These are phyloP conservation scores for Chamaecrista fasciculata DNA, from an alignment of 306 rosid species.

Conservation along the genomic window DNA sequence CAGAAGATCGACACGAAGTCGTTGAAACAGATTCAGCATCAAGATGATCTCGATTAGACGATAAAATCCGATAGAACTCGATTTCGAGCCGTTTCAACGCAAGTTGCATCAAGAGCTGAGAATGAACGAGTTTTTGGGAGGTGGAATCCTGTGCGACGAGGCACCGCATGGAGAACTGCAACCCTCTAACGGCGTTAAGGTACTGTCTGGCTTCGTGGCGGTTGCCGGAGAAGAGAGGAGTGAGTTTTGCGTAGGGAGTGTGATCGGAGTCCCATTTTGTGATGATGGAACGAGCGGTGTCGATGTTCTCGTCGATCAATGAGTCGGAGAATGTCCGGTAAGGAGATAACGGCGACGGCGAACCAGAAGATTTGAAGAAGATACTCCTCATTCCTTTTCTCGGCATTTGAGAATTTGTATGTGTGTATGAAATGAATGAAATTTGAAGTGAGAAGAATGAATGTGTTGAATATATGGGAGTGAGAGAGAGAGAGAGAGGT, in stretches of 20 bases:
- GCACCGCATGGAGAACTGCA: conserved; percentile 69
- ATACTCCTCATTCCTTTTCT: conserved; percentile 35
- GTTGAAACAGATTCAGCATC: conserved; percentile 54
- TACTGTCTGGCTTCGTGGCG: conserved; percentile 64
- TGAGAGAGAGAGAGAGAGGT: no score
- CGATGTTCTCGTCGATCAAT: conserved; percentile 59
- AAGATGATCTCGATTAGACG: conserved; percentile 39
- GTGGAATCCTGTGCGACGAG: conserved; percentile 39
- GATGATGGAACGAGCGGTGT: conserved; percentile 51
- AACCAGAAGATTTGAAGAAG: conserved; percentile 30
- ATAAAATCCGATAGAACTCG: conserved; percentile 58
- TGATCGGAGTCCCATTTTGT: conserved; percentile 48
- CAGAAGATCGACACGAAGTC: conserved; percentile 37
- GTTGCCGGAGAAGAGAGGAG: conserved; percentile 48
- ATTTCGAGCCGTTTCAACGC: conserved; percentile 68
- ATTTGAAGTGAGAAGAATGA: no score
- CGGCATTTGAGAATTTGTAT: conserved; percentile 33
- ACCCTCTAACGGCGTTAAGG: conserved; percentile 46
- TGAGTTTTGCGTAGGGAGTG: conserved; percentile 6
- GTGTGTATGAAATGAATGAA: no score
- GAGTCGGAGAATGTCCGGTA: conserved; percentile 43
- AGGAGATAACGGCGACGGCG: conserved; percentile 39
- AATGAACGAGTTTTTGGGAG: conserved; percentile 44
- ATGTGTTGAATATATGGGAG: no score
- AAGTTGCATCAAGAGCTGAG: conserved; percentile 61